Evolutionary conservation across 1,139 yeast species (phyloP), one percentile per base, ranked within the genome.

Genomic region (Suhomyces coccinellae): DNA sequence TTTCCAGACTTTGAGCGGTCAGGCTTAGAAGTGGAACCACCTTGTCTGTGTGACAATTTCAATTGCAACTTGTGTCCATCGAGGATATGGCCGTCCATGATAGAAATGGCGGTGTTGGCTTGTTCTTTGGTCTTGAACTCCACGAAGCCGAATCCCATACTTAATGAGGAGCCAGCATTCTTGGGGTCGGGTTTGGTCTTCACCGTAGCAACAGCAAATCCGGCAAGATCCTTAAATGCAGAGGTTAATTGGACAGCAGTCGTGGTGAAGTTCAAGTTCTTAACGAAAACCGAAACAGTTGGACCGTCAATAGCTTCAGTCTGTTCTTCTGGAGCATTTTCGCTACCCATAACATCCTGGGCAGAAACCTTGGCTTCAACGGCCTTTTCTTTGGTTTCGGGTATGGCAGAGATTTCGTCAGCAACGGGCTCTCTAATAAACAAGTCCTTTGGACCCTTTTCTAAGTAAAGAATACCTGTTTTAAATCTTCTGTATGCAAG

Each of bases 141-240:
- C 26, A 82, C 97, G 67, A 93, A 93, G 0, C 99, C 99, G 61
- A 90, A 93, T 29, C 99, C 99, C 99, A 93, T 93, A 57, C 97
- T 88, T 50, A 83, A 75, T 14, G 75, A 69, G 47, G 79, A 75
- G 8, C 85, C 85, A 1, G 78, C 60, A 47, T 81, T 80, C 66
- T 84, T 88, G 38, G 96, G 82, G 66, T 93, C 96, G 2, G 97
- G 91, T 62, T 91, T 91, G 33, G 87, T 86, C 62, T 89, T 90
- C 43, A 93, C 87, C 29, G 85, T 83, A 1, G 96, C 96, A 44
- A 85, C 77, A 12, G 86, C 81, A 64, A 86, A 95, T 0, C 97
- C 99, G 15, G 81, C 80, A 44, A 88, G 71, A 4, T 84, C 68
- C 51, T 80, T 80, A 75, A 93, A 91, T 15, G 81, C 67, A 3